A percentile compares a stretch with the other conserved stretches of the same genome.
These are phyloP conservation scores for Punica granatum DNA, from an alignment of 345 rosid genomes.

Conservation along the genomic window DNA sequence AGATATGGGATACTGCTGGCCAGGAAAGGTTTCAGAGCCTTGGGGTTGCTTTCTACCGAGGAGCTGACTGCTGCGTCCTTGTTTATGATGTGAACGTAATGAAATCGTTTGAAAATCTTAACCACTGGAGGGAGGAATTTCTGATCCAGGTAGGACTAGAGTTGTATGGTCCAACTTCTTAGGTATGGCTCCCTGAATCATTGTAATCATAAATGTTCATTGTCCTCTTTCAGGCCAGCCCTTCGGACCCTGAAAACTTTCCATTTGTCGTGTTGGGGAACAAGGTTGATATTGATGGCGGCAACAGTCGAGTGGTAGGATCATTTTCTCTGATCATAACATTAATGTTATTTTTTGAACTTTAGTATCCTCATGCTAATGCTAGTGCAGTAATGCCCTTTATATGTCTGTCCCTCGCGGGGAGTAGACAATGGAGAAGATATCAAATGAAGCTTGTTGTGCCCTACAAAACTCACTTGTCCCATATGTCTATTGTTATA, in stretches of 20 bases:
- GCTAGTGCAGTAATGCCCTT: background rate
- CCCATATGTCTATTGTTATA: too few species aligned
- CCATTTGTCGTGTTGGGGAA: slow-evolving; percentile 86
- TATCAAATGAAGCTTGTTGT: background rate
- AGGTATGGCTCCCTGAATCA: background rate
- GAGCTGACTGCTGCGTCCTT: slow-evolving; percentile 90
- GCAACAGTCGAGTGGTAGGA: slow-evolving; percentile 83
- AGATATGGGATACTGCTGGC: slow-evolving; percentile 96
- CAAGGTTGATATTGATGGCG: slow-evolving; percentile 77
- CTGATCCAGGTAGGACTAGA: slow-evolving; percentile 55
- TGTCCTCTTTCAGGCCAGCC: slow-evolving; percentile 54
- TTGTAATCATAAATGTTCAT: background rate
- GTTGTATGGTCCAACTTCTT: background rate
- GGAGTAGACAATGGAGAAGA: background rate
- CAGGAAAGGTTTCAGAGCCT: slow-evolving; percentile 90
- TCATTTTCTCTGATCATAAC: background rate
- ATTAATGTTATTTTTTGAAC: background rate
- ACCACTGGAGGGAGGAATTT: slow-evolving; percentile 88
- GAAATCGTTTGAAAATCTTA: slow-evolving; percentile 85
- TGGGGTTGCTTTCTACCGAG: slow-evolving; percentile 81
- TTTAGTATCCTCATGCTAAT: background rate
- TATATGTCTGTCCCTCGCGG: background rate
- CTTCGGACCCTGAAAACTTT: slow-evolving; percentile 80
- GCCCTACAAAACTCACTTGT: too few species aligned
- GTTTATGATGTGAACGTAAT: slow-evolving; percentile 76